phyloP scores from a whole-genome alignment of 148 eudicot species.

The Cornus florida region DNA sequence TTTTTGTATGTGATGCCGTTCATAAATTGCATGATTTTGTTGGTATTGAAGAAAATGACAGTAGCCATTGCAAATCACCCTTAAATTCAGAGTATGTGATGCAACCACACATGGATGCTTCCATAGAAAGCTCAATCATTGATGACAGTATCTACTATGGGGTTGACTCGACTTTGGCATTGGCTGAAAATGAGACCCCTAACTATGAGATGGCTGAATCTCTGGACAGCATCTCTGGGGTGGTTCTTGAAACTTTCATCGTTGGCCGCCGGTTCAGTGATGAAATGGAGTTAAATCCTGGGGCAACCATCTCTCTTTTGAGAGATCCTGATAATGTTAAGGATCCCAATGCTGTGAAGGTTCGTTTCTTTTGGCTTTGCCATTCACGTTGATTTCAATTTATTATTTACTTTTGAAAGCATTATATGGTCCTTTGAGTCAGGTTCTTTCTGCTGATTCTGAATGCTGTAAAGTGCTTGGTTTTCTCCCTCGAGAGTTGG shows the following conservation, averaged over 20 bases:
- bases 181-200: constrained; percentile 24
- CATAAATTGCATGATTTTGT: constrained; percentile 12
- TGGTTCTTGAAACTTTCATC: constrained; percentile 62
- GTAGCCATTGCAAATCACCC: constrained; percentile 5
- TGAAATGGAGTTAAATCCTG: constrained; percentile 44
- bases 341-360: constrained; percentile 92
- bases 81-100: constrained; percentile 10
- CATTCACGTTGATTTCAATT: background rate
- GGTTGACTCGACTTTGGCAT: constrained; percentile 11
- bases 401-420: constrained; percentile 12
- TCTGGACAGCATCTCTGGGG: constrained; percentile 31
- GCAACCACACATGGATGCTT: constrained; percentile 10
- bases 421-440: constrained; percentile 26
- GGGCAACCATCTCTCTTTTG: constrained; percentile 44
- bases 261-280: constrained; percentile 77
- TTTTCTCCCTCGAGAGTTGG: constrained; percentile 71
- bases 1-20: constrained; percentile 11
- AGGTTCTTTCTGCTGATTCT: constrained; percentile 66
- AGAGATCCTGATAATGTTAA: constrained; percentile 70
- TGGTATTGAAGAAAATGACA: constrained; percentile 19
- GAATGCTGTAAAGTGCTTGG: constrained; percentile 51
- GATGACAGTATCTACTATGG: constrained; percentile 19
- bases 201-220: constrained; percentile 24
- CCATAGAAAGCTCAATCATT: constrained; percentile 19
- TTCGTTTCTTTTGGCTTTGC: constrained; percentile 22